A percentile compares a stretch with the other conserved stretches of the same genome.
Evolutionary conservation across 176 grass and related monocot species (phyloP).

Genomic region (Tuctoria greenei): DNA sequence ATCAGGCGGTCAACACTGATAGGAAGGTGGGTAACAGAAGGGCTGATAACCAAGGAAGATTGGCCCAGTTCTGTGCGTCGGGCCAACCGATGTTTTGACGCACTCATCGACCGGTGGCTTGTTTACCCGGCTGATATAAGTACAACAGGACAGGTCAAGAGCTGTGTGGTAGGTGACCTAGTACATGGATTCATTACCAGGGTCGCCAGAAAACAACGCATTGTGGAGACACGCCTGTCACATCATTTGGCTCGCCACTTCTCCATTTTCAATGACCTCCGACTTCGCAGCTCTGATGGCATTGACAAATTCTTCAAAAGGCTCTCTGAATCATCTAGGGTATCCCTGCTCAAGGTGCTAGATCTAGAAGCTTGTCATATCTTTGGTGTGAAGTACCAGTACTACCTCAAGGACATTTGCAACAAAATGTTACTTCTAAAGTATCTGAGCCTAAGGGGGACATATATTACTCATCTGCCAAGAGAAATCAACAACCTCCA

Average conservation of each 20-base stretch:
- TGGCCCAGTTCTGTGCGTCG: not conserved
- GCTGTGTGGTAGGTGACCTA: not conserved
- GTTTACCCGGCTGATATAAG: not conserved
- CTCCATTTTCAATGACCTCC: slow-evolving; percentile 30
- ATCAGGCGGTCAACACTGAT: slow-evolving; percentile 21
- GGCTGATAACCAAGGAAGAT: not conserved
- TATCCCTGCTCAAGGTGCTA: slow-evolving; percentile 32
- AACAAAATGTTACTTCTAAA: slow-evolving; percentile 12
- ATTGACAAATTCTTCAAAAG: not conserved
- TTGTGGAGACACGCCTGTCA: slow-evolving; percentile 16
- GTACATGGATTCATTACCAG: slow-evolving; percentile 27
- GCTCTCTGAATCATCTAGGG: not conserved
- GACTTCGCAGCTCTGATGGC: not conserved
- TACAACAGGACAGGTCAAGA: slow-evolving; percentile 5
- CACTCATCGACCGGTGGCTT: not conserved
- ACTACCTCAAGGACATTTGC: slow-evolving; percentile 18
- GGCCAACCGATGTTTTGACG: not conserved
- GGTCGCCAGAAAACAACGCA: not conserved
- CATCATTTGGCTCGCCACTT: slow-evolving; percentile 19
- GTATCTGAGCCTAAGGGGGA: slow-evolving; percentile 27
- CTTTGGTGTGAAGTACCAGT: not conserved
- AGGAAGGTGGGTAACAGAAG: not conserved
- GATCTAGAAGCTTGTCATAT: slow-evolving; percentile 16
- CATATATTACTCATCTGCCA: not conserved
- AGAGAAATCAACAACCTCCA: slow-evolving; percentile 34